Evolutionary conservation across 331 rosid species (phyloP), one percentile per base, ranked within the genome.

Genomic region (Acacia pycnantha): DNA sequence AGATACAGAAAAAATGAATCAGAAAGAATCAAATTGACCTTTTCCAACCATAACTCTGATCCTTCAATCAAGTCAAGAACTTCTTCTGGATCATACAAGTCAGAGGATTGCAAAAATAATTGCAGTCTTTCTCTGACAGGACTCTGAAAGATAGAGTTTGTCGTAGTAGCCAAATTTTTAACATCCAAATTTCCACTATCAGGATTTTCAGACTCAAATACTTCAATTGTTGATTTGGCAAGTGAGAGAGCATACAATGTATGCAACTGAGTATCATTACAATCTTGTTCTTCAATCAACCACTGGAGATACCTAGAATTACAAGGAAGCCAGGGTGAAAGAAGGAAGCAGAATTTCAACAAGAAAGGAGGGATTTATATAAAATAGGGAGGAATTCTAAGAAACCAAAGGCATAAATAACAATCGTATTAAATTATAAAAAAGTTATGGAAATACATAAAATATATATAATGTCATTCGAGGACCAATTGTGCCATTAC

Each of bases 211-310:
- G 83, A 82, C 77, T 86, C 92, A 50, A 88, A 86, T 78, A 86
- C 88, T 88, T 92, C 93, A 64, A 93, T 86, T 18, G 97, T 91
- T 82, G 99, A 93, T 88, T 91, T 93, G 74, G 97, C 92, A 70
- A 95, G 94, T 77, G 99, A 95, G 78, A 95, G 97, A 73, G 98
- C 92, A 89, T 95, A 95, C 76, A 95, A 77, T 0, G 99, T 93
- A 85, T 93, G 99, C 81, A 93, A 91, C 82, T 87, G 97, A 81
- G 89, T 84, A 74, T 93, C 95, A 65, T 51, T 64, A 51, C 91
- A 93, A 51, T 95, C 99, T 86, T 85, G 91, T 67, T 93, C 97
- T 91, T 95, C 99, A 83, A 95, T 93, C 92, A 95, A 89, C 98
- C 99, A 95, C 65, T 92, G 99, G 73, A 95, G 96, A 82, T 93